Conservation (phyloP, 352 stramenopile species). For the Phytophthora megakarya region DNA sequence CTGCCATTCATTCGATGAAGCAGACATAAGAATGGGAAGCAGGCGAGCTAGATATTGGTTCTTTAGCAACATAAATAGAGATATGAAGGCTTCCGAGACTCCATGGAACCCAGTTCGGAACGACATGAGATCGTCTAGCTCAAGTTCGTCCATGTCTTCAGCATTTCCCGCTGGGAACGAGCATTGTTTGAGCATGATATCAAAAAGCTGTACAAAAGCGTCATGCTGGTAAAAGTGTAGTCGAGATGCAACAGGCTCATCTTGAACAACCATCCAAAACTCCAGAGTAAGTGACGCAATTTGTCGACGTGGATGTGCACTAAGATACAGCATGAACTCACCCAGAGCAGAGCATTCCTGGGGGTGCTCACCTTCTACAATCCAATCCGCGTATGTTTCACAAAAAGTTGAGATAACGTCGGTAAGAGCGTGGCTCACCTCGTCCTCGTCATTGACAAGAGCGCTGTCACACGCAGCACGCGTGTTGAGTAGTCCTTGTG, state of each 20-base stretch:
- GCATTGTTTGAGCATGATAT: slow-evolving; percentile 67
- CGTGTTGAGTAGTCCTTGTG: slow-evolving; percentile 52
- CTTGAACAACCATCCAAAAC: slow-evolving; percentile 75
- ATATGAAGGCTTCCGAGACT: slow-evolving; percentile 58
- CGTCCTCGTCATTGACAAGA: slow-evolving; percentile 53
- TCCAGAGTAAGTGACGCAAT: slow-evolving; percentile 77
- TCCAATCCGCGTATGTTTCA: slow-evolving; percentile 76
- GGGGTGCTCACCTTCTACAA: slow-evolving; percentile 48
- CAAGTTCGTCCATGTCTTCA: slow-evolving; percentile 61
- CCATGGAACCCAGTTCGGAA: slow-evolving; percentile 68
- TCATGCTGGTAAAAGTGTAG: slow-evolving; percentile 60
- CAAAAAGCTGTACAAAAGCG: slow-evolving; percentile 59
- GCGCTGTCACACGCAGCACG: slow-evolving; percentile 55
- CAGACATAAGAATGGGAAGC: slow-evolving; percentile 33
- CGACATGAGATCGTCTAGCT: slow-evolving; percentile 60
- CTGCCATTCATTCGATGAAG: slow-evolving; percentile 46
- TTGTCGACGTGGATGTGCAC: slow-evolving; percentile 61
- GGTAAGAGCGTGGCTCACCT: slow-evolving; percentile 64
- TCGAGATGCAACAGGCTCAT: slow-evolving; percentile 65
- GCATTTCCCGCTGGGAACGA: slow-evolving; percentile 45
- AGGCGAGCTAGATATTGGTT: slow-evolving; percentile 53
- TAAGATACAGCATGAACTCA: slow-evolving; percentile 64
- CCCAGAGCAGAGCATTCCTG: slow-evolving; percentile 53
- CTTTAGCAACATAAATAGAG: slow-evolving; percentile 60
- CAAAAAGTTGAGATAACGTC: slow-evolving; percentile 68